Evolutionary conservation across 2,329 filamentous ascomycete species (phyloP).

Genomic region (Aspergillus vadensis): DNA sequence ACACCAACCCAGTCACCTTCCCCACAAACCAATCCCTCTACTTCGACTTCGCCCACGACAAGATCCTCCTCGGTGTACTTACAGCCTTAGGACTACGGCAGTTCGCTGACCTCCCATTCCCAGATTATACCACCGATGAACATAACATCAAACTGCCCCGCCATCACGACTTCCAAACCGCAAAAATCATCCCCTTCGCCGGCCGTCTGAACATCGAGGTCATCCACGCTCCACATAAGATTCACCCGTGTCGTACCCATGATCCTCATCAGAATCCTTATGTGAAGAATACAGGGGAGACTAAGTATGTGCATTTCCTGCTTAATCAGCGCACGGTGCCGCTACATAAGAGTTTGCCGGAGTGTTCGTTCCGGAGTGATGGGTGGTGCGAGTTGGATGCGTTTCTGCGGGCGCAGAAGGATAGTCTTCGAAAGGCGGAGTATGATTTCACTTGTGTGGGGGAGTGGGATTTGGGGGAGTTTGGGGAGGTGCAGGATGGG

Average conservation of each 20-base stretch:
- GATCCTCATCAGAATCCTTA: background rate
- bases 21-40: slow-evolving; percentile 73
- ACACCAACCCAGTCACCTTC: slow-evolving; percentile 66
- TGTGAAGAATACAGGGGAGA: slow-evolving; percentile 42
- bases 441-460: slow-evolving; percentile 70
- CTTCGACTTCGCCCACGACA: slow-evolving; percentile 78
- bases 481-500: slow-evolving; percentile 31
- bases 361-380: slow-evolving; percentile 65
- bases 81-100: slow-evolving; percentile 72
- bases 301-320: slow-evolving; percentile 72
- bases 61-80: slow-evolving; percentile 69
- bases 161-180: slow-evolving; percentile 68
- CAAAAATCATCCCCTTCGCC: slow-evolving; percentile 70
- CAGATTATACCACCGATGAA: no score
- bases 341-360: slow-evolving; percentile 62
- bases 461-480: slow-evolving; percentile 26
- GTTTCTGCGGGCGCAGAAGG: slow-evolving; percentile 65
- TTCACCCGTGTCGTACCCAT: slow-evolving; percentile 52
- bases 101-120: slow-evolving; percentile 64
- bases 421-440: slow-evolving; percentile 59
- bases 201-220: slow-evolving; percentile 74
- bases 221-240: slow-evolving; percentile 66
- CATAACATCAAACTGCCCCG: no score
- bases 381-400: slow-evolving; percentile 75
- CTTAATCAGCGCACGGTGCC: slow-evolving; percentile 74